Evolutionary conservation across 2,329 filamentous ascomycete genomes (phyloP), one percentile per base, ranked within the genome.

Genomic region (Trichoderma cornu-damae): DNA sequence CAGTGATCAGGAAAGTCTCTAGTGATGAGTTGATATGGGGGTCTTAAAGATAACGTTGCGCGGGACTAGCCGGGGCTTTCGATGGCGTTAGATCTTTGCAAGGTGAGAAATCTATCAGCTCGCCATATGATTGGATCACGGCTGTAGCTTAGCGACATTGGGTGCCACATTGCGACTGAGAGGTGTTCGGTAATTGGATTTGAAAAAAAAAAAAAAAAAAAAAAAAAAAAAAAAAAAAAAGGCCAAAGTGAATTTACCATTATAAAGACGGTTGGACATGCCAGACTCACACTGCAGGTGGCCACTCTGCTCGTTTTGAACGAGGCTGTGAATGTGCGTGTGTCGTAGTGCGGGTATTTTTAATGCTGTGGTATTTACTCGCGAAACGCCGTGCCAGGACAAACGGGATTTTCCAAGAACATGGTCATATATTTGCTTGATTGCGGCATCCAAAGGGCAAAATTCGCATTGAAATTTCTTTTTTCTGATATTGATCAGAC

Each of bases 21-120:
- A n/a, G n/a, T 18, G 26, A 28, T 28, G 16, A 43, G 22, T 30
- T 14, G 8, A 16, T 30, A 24, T n/a, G 48, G 24, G 48, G 43
- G 26, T 22, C 24, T 50, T 6, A 20, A 28, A 7, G 48, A 50
- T 50, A 50, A 52, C 26, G 42, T 30, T 42, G 30, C 35, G 56
- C 16, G 48, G 24, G 38, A 34, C 40, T 42, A 49, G 42, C 30
- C 46, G 18, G 46, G 46, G 46, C 46, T 49, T 20, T 32, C 47
- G 56, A 58, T 58, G 48, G 56, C 56, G 56, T 52, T 52, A 58
- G 48, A 47, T 58, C 28, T 50, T 43, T 37, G 56, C 37, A 40
- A 52, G 40, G 47, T 58, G 56, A 58, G 48, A 40, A 58, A 58
- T 58, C 48, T 6, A 7, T 30, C 18, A 34, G 28, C 7, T 4